Evolutionary conservation across 768 basidiomycete genomes (phyloP), one percentile per base, ranked within the genome.

Genomic region (Hirschioporus abietinus): DNA sequence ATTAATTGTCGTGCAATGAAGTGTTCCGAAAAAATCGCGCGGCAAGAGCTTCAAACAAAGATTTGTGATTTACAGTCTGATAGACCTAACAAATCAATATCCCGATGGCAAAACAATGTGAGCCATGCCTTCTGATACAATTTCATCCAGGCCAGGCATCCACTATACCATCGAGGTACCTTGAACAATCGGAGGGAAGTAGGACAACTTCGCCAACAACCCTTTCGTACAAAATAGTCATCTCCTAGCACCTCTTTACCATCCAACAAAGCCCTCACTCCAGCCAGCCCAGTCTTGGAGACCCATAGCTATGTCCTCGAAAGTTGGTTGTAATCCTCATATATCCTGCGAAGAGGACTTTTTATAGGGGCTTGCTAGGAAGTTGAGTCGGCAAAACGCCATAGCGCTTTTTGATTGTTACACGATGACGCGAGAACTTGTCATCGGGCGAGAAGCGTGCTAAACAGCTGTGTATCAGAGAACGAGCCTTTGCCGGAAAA

Each of bases 391-490:
- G 86, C 69, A 99, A 87, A 66, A 97, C 86, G 67, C 88, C 88
- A 74, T 89, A 91, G 74, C 96, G 88, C 80, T 93, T 94, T 83
- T 99, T 99, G 74, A 98, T 89, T 6, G 95, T 97, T 68, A 99
- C 95, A 68, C 97, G 91, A 75, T 99, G 96, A 69, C 95, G 86
- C 68, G 95, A 96, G 80, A 96, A 99, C 81, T 99, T 99, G 86
- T 99, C 96, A 77, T 99, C 97, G 12, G 96, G 96, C 17, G 96
- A 98, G 80, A 99, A 99, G 57, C 97, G 95, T 18, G 96, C 96
- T 97, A 67, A 64, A 63, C 20, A 20, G 66, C n/a, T 8, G 7
- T 59, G 30, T 23, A 25, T 30, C 66, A 59, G 52, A 27, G 62
- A 52, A 66, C 57, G 5, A 12, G 58, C 65, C 23, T 66, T 20